These are phyloP conservation scores for Tricholoma flavovirens DNA, from an alignment of 768 basidiomycete species.

Conservation along the genomic window DNA sequence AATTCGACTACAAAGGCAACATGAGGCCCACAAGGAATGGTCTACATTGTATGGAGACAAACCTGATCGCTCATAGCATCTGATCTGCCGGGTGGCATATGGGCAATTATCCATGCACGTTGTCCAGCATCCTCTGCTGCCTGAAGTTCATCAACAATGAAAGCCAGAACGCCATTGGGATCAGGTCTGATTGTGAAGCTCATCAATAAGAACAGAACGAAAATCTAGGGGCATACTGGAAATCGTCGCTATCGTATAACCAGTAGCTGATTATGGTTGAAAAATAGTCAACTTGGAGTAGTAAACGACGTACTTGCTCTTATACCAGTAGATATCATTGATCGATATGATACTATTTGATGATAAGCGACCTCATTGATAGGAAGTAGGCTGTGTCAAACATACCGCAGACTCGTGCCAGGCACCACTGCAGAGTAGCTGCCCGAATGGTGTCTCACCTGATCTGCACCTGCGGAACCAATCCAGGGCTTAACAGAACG, in stretches of 20 bases:
- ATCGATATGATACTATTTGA: conserved; percentile 47
- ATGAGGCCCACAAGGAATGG: neutral
- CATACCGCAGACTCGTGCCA: conserved; percentile 45
- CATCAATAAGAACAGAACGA: neutral
- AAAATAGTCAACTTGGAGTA: neutral
- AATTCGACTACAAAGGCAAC: conserved; percentile 42
- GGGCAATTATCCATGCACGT: conserved; percentile 57
- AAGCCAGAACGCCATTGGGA: conserved; percentile 55
- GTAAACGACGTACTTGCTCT: conserved; percentile 35
- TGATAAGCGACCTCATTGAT: neutral
- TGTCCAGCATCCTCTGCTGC: conserved; percentile 54
- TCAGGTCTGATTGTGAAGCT: conserved; percentile 32
- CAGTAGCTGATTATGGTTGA: conserved; percentile 38
- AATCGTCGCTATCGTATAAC: conserved; percentile 49
- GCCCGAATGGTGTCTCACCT: conserved; percentile 45
- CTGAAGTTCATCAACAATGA: conserved; percentile 49
- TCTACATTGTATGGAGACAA: neutral
- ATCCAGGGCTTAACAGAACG: conserved; percentile 39
- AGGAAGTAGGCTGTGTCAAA: neutral
- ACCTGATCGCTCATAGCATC: conserved; percentile 52
- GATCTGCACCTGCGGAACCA: conserved; percentile 31
- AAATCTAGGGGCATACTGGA: conserved; percentile 28
- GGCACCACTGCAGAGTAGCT: conserved; percentile 47
- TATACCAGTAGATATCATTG: conserved; percentile 61
- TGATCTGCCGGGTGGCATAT: conserved; percentile 47